These are phyloP conservation scores for Agaricus subrufescens DNA, from an alignment of 768 basidiomycete species.

Conservation along the genomic window DNA sequence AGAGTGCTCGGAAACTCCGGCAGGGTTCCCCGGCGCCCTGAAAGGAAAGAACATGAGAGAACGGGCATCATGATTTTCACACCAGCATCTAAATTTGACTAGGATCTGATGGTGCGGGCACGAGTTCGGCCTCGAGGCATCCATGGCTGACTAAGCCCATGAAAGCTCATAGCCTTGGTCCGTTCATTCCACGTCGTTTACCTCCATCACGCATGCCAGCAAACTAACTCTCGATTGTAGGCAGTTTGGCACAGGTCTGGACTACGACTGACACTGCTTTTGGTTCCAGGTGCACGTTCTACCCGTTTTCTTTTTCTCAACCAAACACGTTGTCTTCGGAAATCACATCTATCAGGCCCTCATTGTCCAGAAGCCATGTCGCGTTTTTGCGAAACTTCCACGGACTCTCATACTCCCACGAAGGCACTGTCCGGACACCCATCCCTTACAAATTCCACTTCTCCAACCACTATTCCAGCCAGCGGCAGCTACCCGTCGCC, in stretches of 20 bases:
- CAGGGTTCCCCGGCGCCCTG: no score
- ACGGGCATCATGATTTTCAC: no score
- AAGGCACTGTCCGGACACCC: neutral
- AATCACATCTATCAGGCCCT: neutral
- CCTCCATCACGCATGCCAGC: neutral
- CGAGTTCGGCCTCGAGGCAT: slow-evolving; percentile 9
- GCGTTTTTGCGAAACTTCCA: neutral
- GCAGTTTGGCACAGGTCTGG: neutral
- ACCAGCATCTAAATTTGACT: neutral
- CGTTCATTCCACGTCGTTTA: neutral
- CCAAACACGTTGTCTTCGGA: slow-evolving; percentile 5
- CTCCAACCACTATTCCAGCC: neutral
- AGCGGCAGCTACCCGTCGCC: neutral
- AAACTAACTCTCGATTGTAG: neutral
- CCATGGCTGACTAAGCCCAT: neutral
- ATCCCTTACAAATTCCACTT: neutral
- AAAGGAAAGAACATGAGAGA: no score
- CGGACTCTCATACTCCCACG: neutral
- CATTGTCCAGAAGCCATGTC: neutral
- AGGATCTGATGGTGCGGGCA: slow-evolving; percentile 9
- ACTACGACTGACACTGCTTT: neutral
- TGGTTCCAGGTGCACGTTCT: neutral
- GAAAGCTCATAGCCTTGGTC: neutral
- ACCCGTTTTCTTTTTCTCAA: neutral
- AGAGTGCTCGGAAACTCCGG: no score